Percentiles rank a stretch among this genome's conserved stretches.
Conservation (phyloP, 441 rosid species). For the Euphorbia celastroides region DNA sequence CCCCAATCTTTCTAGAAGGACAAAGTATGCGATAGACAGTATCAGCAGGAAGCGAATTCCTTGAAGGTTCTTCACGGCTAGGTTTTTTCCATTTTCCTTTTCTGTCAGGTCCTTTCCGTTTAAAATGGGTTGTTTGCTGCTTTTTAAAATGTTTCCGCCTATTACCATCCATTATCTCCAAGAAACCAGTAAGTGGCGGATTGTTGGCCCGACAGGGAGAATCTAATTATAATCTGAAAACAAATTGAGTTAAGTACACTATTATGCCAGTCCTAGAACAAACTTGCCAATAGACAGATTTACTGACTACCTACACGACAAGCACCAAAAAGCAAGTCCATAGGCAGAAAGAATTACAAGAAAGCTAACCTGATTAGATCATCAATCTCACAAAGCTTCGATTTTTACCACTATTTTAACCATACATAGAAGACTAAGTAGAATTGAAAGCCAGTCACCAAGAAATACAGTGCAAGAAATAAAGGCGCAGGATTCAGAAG, state of each 20-base stretch:
- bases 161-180: conserved; percentile 32
- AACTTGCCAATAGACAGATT: neutral
- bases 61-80: conserved; percentile 28
- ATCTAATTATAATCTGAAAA: conserved; percentile 1
- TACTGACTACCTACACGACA: neutral
- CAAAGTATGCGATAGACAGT: conserved; percentile 55
- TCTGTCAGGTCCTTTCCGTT: conserved; percentile 38
- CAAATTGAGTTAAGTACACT: neutral
- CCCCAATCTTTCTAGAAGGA: conserved; percentile 55
- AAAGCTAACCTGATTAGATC: neutral
- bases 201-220: neutral
- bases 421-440: neutral
- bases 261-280: neutral
- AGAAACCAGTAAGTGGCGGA: conserved; percentile 2
- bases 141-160: conserved; percentile 35
- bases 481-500: neutral
- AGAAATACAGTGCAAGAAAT: neutral
- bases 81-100: conserved; percentile 36
- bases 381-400: neutral
- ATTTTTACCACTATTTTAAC: neutral
- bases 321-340: conserved; percentile 1
- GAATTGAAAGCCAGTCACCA: neutral
- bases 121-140: conserved; percentile 31
- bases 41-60: conserved; percentile 33
- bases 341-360: neutral